Evolutionary conservation across 2,329 filamentous ascomycete species (phyloP).

Genomic region (Pleomassaria siparia): DNA sequence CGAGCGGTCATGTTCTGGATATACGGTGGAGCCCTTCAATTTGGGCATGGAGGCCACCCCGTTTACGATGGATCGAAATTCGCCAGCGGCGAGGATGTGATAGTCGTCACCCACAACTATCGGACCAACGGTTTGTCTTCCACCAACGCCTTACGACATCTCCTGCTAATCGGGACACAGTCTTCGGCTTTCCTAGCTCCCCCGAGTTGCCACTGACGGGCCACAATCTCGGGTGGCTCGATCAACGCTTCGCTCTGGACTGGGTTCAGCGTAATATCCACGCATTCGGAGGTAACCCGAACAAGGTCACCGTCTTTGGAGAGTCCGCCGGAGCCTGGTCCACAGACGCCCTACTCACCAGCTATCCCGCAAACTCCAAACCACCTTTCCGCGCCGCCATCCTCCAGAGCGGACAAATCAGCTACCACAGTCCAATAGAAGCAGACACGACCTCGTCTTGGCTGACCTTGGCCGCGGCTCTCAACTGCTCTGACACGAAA

Average conservation of each 20-base stretch:
- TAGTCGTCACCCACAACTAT: conserved; percentile 32
- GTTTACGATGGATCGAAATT: conserved; percentile 31
- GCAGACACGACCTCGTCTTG: conserved; percentile 12
- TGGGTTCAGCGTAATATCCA: conserved; percentile 56
- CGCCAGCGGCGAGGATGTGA: conserved; percentile 32
- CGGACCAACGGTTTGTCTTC: conserved; percentile 27
- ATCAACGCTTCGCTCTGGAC: conserved; percentile 57
- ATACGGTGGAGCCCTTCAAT: conserved; percentile 29
- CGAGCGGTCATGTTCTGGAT: conserved; percentile 35
- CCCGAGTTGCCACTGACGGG: conserved; percentile 21
- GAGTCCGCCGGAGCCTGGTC: conserved; percentile 32
- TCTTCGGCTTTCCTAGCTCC: conserved; percentile 31
- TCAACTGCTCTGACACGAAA: conserved; percentile 21
- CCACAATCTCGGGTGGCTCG: conserved; percentile 57
- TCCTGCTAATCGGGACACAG: conserved; percentile 9
- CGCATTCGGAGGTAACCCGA: conserved; percentile 53
- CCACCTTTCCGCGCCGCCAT: conserved; percentile 35
- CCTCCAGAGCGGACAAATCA: conserved; percentile 29
- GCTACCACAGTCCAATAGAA: conserved; percentile 10
- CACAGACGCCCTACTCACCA: conserved; percentile 30
- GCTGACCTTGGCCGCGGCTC: conserved; percentile 21
- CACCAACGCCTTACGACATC: background rate
- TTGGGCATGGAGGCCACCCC: conserved; percentile 20
- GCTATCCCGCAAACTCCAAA: conserved; percentile 19
- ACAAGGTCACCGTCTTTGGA: conserved; percentile 52